Percentiles rank a stretch among this genome's conserved stretches.
These are phyloP conservation scores for Raddia guianensis DNA, from an alignment of 176 grass and related monocot species.

Conservation along the genomic window DNA sequence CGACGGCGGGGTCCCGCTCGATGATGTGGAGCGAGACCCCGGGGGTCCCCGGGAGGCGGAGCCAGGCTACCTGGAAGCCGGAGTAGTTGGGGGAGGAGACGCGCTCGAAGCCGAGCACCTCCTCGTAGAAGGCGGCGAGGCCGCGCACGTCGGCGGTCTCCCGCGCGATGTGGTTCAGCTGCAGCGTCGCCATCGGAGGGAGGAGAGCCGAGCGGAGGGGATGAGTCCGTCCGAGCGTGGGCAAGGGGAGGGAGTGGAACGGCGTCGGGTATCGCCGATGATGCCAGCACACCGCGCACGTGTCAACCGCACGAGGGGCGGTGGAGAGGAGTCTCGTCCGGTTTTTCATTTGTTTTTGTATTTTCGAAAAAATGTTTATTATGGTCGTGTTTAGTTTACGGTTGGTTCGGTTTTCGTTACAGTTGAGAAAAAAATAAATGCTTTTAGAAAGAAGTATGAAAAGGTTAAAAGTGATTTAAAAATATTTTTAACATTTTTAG, in stretches of 20 bases:
- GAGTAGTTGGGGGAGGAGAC: conserved; percentile 47
- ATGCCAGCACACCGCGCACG: conserved; percentile 30
- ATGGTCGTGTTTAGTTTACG: no score
- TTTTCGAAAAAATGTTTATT: background rate
- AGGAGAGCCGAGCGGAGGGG: background rate
- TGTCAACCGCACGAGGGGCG: background rate
- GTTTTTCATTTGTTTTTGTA: background rate
- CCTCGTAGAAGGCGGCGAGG: conserved; percentile 88
- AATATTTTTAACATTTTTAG: no score
- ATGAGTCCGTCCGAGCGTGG: background rate
- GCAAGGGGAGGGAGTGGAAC: background rate
- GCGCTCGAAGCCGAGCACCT: conserved; percentile 84
- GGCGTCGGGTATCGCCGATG: background rate
- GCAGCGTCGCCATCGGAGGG: conserved; percentile 63
- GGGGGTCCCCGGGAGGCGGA: conserved; percentile 58
- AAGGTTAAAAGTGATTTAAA: no score
- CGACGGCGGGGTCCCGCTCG: conserved; percentile 64
- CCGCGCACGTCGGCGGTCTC: conserved; percentile 80
- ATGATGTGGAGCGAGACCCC: conserved; percentile 73
- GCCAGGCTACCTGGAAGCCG: conserved; percentile 71
- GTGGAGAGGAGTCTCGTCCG: background rate
- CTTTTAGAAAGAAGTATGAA: no score
- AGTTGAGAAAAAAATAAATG: no score
- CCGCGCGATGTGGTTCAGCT: conserved; percentile 80
- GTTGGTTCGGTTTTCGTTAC: no score